Evolutionary conservation across 495 filamentous ascomycete genomes (phyloP), one percentile per base, ranked within the genome.

Genomic region (Aspergillus campestris): DNA sequence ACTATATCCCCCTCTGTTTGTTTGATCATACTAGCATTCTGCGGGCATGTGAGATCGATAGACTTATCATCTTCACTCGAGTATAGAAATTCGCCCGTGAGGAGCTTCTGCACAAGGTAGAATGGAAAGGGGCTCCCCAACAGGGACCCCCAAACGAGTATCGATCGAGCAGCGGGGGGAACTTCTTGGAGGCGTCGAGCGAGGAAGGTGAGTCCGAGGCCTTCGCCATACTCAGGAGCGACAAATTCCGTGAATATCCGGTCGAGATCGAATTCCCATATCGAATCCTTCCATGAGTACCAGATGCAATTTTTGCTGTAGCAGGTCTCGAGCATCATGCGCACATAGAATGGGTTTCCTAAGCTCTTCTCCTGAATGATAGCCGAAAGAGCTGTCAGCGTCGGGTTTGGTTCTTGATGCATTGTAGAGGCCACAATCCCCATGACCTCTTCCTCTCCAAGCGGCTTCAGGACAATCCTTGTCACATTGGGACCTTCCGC

Each of bases 241-340:
- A 84, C 78, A 45, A 94, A 92, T 47, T 90, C 81, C 13, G 79
- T 79, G 53, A 94, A 94, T 1, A 94, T 80, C 42, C 76, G 75
- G 59, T 94, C 86, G 8, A 95, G 62, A 54, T 91, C 82, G 58
- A 81, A 95, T n/a, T 80, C 73, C 89, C 89, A 95, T 33, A 67
- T 69, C 14, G 78, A 81, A 34, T 81, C 74, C 50, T 80, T 82
- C 75, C 89, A 95, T 37, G 84, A 84, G 63, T 90, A 94, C 79
- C 83, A 94, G 40, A 95, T 82, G 55, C 85, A 91, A 51, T 80
- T 81, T 59, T 87, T 94, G 12, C 82, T 79, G 60, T 94, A 82
- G 56, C 86, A 89, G 7, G 84, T 82, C 56, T 84, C 85, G n/a
- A 95, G 74, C 79, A 95, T 90, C 60, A 94, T 86, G 29, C 86